A percentile compares a stretch with the other conserved stretches of the same genome.
Evolutionary conservation across 805 yeast genomes (phyloP).

Genomic region (Candida nitratophila): DNA sequence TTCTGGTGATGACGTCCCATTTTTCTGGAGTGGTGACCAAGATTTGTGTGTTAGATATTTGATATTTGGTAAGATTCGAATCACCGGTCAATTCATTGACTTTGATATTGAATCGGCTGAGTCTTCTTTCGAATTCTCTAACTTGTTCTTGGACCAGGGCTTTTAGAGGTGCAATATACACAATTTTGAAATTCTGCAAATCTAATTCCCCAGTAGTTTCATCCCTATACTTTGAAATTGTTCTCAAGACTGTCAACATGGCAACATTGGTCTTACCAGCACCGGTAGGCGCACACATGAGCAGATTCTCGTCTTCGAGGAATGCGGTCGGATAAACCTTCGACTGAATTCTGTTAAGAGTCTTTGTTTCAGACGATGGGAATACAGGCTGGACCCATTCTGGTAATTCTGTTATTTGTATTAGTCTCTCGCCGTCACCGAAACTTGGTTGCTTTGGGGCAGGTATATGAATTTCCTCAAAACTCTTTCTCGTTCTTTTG

Average conservation of each 20-base stretch:
- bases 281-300: slow-evolving; percentile 97
- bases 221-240: slow-evolving; percentile 47
- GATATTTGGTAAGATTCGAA: slow-evolving; percentile 64
- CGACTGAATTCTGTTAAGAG: slow-evolving; percentile 80
- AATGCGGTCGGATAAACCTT: slow-evolving; percentile 78
- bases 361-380: slow-evolving; percentile 53
- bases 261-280: slow-evolving; percentile 99
- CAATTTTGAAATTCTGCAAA: slow-evolving; percentile 59
- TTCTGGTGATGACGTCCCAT: slow-evolving; percentile 95
- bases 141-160: slow-evolving; percentile 96
- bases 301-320: slow-evolving; percentile 56
- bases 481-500: slow-evolving; percentile 61
- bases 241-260: slow-evolving; percentile 65
- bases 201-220: slow-evolving; percentile 40
- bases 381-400: slow-evolving; percentile 78
- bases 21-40: slow-evolving; percentile 94
- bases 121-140: slow-evolving; percentile 69
- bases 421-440: slow-evolving; percentile 33
- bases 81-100: slow-evolving; percentile 94
- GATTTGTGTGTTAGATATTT: slow-evolving; percentile 71
- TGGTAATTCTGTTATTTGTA: slow-evolving; percentile 61
- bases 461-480: slow-evolving; percentile 91
- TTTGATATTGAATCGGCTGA: slow-evolving; percentile 53
- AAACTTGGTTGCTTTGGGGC: slow-evolving; percentile 53
- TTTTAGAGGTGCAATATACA: slow-evolving; percentile 87